Base-by-base conservation (phyloP, 164 flowering plant species). In the Vitis labrusca region DNA sequence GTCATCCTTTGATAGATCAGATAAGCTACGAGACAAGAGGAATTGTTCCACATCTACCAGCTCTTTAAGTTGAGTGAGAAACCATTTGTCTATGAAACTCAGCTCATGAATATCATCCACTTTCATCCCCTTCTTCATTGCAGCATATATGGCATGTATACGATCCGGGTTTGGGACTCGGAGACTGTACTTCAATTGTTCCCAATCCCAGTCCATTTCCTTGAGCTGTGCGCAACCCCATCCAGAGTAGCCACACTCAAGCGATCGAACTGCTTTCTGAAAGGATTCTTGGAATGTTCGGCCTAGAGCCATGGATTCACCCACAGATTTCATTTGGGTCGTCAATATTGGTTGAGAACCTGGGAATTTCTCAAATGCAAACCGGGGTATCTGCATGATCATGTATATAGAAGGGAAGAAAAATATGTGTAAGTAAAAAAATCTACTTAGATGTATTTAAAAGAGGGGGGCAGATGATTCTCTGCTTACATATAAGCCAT, bases 221-320 rank as follows among this genome's bases (percentile, higher is more conserved):
- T 91, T 90, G 47, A 87, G 71, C 44, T 74, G 61, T 52, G 84
- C 91, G 81, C 97, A 95, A 19, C 99, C 98, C 97, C 94, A 95
- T 14, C 99, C 99, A 68, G 85, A 79, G 84, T 75, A 88, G 56
- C 98, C 99, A 70, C 79, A 79, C 70, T 91, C 98, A 65, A 93
- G 69, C 13, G 99, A 93, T 17, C 99, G 80, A 62, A 95, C 85
- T 17, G 98, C 99, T 76, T 95, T 95, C 77, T 95, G 98, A 69
- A 93, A 95, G 54, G 99, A 95, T 71, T 95, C 98, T 76, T 95
- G 99, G 76, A 95, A 95, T 61, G 99, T 93, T n/a, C 97, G 91
- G 19, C 99, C 98, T 56, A 95, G 63, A 9, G 99, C 98, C 99
- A 95, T 95, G 17, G 97, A 69, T 77, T 95, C 98, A 65, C 98